Percentiles rank a stretch among this genome's conserved stretches.
These are phyloP conservation scores for Phytophthora boehmeriae DNA, from an alignment of 352 stramenopile species.

Conservation along the genomic window DNA sequence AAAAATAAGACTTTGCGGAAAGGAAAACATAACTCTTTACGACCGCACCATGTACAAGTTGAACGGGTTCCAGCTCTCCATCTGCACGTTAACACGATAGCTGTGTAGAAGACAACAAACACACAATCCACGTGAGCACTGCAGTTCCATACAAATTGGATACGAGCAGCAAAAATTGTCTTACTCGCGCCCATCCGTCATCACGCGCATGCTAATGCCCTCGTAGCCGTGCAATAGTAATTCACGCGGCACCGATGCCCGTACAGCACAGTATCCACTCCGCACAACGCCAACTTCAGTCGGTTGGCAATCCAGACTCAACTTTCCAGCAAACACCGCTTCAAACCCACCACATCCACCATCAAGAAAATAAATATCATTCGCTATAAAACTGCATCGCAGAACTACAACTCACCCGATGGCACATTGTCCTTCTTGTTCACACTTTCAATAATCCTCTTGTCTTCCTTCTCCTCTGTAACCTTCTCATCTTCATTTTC, in stretches of 20 bases:
- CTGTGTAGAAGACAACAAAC: constrained; percentile 23
- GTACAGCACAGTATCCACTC: constrained; percentile 86
- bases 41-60: constrained; percentile 85
- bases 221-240: constrained; percentile 82
- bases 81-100: constrained; percentile 85
- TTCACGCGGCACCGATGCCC: constrained; percentile 54
- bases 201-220: constrained; percentile 85
- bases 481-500: constrained; percentile 9
- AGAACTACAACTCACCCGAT: constrained; percentile 37
- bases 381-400: neutral
- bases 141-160: neutral
- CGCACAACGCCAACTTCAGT: constrained; percentile 80
- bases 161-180: constrained; percentile 7
- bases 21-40: neutral
- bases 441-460: constrained; percentile 44
- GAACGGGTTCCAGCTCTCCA: constrained; percentile 88
- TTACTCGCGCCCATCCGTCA: constrained; percentile 87
- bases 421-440: constrained; percentile 59
- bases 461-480: constrained; percentile 17
- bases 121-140: neutral
- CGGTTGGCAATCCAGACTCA: constrained; percentile 80
- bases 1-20: constrained; percentile 1
- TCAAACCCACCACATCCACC: neutral
- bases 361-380: constrained; percentile 5
- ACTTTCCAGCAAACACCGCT: constrained; percentile 74